A percentile compares a stretch with the other conserved stretches of the same genome.
Evolutionary conservation across 2,329 filamentous ascomycete species (phyloP).

Genomic region (Dactylellina haptotyla): DNA sequence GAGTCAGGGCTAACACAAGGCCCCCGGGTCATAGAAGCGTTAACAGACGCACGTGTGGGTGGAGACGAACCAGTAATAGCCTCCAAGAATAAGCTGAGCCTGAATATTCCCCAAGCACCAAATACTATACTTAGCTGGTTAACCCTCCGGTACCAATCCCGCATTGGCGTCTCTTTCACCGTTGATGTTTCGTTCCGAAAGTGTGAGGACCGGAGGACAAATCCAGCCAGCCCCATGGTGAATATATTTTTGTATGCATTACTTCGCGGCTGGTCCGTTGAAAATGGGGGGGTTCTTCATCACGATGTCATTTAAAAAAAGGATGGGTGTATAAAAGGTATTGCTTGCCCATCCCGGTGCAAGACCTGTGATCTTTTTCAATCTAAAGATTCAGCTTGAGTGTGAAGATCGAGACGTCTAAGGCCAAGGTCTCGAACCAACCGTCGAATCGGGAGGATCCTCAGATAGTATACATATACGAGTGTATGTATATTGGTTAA

Average conservation of each 20-base stretch:
- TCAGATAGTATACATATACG: constrained; percentile 19
- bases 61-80: constrained; percentile 19
- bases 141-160: constrained; percentile 12
- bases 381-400: constrained; percentile 39
- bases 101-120: constrained; percentile 10
- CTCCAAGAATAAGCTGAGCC: constrained; percentile 28
- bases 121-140: constrained; percentile 22
- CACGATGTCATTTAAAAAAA: constrained; percentile 2
- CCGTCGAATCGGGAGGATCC: constrained; percentile 29
- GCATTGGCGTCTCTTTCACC: constrained; percentile 2
- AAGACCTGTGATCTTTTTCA: constrained; percentile 10
- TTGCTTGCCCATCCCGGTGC: constrained; percentile 19
- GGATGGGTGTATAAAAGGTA: constrained; percentile 38
- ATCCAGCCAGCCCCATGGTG: constrained; percentile 37
- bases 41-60: constrained; percentile 41
- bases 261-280: constrained; percentile 33
- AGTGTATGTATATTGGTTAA: constrained; percentile 26
- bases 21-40: constrained; percentile 11
- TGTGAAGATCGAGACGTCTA: constrained; percentile 28
- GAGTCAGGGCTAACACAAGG: constrained; percentile 8
- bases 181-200: constrained; percentile 18
- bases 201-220: constrained; percentile 27
- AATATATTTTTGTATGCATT: constrained; percentile 37
- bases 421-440: constrained; percentile 21
- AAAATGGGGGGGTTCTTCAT: constrained; percentile 12